Evolutionary conservation across 1,284 basidiomycete species (phyloP), one percentile per base, ranked within the genome.

Genomic region (Leccinum subfulvum): DNA sequence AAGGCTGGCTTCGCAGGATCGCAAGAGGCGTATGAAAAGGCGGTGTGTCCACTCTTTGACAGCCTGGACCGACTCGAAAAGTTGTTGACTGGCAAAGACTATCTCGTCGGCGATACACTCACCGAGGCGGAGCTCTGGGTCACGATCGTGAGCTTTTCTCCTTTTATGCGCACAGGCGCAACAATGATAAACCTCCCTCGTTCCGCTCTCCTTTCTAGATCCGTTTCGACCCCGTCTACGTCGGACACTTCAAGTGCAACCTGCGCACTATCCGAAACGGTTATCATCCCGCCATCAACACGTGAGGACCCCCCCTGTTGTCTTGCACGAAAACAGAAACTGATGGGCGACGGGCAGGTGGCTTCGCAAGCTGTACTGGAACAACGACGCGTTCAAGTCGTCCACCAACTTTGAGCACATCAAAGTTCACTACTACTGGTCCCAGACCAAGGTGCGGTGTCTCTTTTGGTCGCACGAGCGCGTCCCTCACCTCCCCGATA

Each of bases 41-140:
- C 90, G 21, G 91, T 97, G 39, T 73, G 76, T 13, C 81, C 84
- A 5, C 78, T 95, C 6, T 96, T 96, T 69, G 81, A 85, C 33
- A 85, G 87, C 1, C 84, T 98, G 59, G 93, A 97, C 74, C 85
- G 86, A 55, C 80, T 93, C 23, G 96, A 99, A 75, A 84, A 86
- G 71, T 80, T 92, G 44, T 81, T 98, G 61, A 76, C 77, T 3
- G 91, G 89, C 26, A 90, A 93, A 72, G 86, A 93, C 56, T 98
- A 89, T 77, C 82, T 98, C 62, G 80, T 97, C 60, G 95, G 94
- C 14, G 82, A 87, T 67, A 82, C 71, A 58, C 82, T 99, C 57
- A 97, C 95, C 1, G 97, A 99, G 76, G 95, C 95, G 3, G 96
- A 98, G 49, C 87, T 98, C 53, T 98, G 84, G 78, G 95, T 95